Conservation (phyloP, 345 rosid species). For the Trapa bicornis region DNA sequence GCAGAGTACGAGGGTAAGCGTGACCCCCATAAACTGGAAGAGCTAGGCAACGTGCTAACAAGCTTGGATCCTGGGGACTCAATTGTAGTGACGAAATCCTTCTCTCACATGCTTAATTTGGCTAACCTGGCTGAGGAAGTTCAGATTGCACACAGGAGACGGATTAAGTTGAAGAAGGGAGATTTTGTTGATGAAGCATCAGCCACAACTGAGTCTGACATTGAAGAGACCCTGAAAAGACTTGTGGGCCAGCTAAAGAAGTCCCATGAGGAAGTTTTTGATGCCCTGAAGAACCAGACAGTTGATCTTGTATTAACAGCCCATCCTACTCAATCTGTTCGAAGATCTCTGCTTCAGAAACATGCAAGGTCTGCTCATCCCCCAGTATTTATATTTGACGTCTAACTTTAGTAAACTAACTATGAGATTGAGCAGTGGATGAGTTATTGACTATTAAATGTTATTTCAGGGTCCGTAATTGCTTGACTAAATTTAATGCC, state of each 20-base stretch:
- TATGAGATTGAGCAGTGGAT: not conserved
- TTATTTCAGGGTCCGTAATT: conserved; percentile 55
- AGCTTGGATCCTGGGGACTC: conserved; percentile 91
- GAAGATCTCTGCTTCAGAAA: conserved; percentile 92
- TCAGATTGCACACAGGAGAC: conserved; percentile 76
- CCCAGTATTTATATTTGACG: not conserved
- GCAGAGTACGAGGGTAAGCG: conserved; percentile 89
- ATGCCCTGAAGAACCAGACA: conserved; percentile 93
- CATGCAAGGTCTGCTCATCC: conserved; percentile 59
- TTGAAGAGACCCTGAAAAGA: conserved; percentile 85
- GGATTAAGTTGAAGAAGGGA: conserved; percentile 80
- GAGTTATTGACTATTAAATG: not conserved
- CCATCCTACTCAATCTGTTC: conserved; percentile 96
- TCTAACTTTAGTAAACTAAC: not conserved
- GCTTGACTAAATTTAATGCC: conserved; percentile 82
- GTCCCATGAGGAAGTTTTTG: conserved; percentile 82
- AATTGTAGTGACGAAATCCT: conserved; percentile 73
- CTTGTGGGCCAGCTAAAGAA: conserved; percentile 62
- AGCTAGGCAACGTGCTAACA: conserved; percentile 74
- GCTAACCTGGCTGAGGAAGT: conserved; percentile 97
- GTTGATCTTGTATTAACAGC: conserved; percentile 95
- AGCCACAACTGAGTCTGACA: conserved; percentile 85
- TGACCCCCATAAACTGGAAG: conserved; percentile 56
- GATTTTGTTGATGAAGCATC: conserved; percentile 71
- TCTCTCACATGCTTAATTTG: conserved; percentile 91